A percentile compares a stretch with the other conserved stretches of the same genome.
phyloP scores from a whole-genome alignment of 1,139 yeast genomes.

The Chernovozyma aurita region DNA sequence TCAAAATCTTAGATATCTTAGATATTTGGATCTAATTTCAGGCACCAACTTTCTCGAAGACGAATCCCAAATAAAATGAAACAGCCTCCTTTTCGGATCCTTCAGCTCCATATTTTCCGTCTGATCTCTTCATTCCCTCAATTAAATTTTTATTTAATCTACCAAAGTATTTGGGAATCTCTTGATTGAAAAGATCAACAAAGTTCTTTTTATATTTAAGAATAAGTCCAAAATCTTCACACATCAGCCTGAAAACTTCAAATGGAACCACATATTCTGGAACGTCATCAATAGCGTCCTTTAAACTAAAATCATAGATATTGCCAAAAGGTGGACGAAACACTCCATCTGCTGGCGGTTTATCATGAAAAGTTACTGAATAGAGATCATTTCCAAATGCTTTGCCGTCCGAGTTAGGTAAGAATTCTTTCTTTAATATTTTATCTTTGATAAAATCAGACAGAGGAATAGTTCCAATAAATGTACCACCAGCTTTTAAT shows the following conservation, averaged over 20 bases:
- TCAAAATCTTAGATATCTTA: too few relatives aligned
- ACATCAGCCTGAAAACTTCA: slow-evolving; percentile 75
- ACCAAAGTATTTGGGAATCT: slow-evolving; percentile 62
- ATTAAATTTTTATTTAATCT: slow-evolving; percentile 59
- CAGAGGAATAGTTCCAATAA: slow-evolving; percentile 92
- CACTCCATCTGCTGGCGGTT: slow-evolving; percentile 67
- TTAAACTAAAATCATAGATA: slow-evolving; percentile 71
- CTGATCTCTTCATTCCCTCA: slow-evolving; percentile 66
- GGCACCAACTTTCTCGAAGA: slow-evolving; percentile 53
- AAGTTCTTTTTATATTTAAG: slow-evolving; percentile 74
- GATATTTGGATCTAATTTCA: too few relatives aligned
- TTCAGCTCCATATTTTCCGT: slow-evolving; percentile 82
- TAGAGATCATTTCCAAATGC: slow-evolving; percentile 85
- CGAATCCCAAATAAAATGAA: slow-evolving; percentile 79
- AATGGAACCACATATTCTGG: slow-evolving; percentile 98
- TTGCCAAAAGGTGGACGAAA: slow-evolving; percentile 82
- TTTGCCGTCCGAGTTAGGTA: slow-evolving; percentile 33
- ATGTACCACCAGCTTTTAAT: slow-evolving; percentile 74
- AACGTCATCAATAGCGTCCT: slow-evolving; percentile 93
- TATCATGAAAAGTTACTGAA: slow-evolving; percentile 70
- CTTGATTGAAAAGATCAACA: slow-evolving; percentile 75
- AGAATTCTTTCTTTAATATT: slow-evolving; percentile 33
- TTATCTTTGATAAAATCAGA: slow-evolving; percentile 76
- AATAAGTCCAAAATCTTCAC: slow-evolving; percentile 78
- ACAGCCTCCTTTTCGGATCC: slow-evolving; percentile 88